Evolutionary conservation across 208 protist species (phyloP), one percentile per base, ranked within the genome.

Genomic region (Leishmania gerbilli): DNA sequence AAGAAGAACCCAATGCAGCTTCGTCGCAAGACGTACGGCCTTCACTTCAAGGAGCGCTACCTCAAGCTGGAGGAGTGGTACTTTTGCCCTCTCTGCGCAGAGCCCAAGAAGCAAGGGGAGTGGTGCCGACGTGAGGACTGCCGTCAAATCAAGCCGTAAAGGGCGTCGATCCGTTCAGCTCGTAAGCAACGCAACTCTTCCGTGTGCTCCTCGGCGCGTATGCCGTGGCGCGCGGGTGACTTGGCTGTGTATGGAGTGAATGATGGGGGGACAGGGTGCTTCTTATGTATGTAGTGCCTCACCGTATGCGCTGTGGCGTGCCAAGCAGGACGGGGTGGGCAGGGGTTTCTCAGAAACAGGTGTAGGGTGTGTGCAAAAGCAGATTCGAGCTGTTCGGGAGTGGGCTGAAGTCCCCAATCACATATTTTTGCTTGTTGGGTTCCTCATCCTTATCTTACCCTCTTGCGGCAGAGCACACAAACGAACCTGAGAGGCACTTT

Each of bases 21-120:
- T 34, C 88, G 93, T 4, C 89, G 94, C 19, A 95, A 96, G 71
- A 90, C 89, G 45, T 98, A 97, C 74, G 95, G 95, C 17, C 71
- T 98, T 17, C 93, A 97, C 91, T 98, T 98, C 82, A 98, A 98
- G 80, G 93, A 97, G 81, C 90, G 88, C 56, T 96, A 97, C 69
- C 79, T 97, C 24, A 95, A 95, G 81, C 31, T 96, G 60, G 90
- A 97, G 84, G 92, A 96, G 83, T 98, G 95, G 94, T 98, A 98
- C 87, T 97, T 94, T 89, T 98, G 95, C 84, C 95, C 95, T 15
- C 81, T 98, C 31, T 98, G 95, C 79, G 95, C 93, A 2, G 95
- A 98, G 81, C 95, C 95, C 19, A 98, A 98, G 82, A 91, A 92
- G 79, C 93, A 95, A 75, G 95, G 94, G 0, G 92, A 98, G 83